A percentile compares a stretch with the other conserved stretches of the same genome.
Conservation (phyloP, 495 filamentous ascomycete genomes). For the Lindgomyces ingoldianus region DNA sequence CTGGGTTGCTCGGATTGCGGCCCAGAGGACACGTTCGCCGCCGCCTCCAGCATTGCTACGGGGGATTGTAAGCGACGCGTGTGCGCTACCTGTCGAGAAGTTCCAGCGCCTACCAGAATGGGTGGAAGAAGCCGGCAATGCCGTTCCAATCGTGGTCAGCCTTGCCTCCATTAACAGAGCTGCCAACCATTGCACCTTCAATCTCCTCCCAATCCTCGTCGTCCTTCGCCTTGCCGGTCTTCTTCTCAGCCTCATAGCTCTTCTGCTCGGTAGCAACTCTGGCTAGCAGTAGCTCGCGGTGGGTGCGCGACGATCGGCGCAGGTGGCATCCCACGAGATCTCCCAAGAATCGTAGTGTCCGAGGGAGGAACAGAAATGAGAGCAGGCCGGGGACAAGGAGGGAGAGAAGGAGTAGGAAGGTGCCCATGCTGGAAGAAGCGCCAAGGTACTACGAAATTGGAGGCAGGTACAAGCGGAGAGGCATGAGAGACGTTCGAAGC, state of each 20-base stretch:
- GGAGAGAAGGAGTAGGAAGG: slow-evolving; percentile 41
- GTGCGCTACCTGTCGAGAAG: not conserved
- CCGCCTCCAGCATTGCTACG: slow-evolving; percentile 90
- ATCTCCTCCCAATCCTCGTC: slow-evolving; percentile 77
- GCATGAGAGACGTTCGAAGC: not conserved
- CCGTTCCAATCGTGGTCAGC: slow-evolving; percentile 69
- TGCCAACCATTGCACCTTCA: slow-evolving; percentile 56
- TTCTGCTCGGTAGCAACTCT: slow-evolving; percentile 62
- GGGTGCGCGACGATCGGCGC: slow-evolving; percentile 64
- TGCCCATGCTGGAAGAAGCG: slow-evolving; percentile 19
- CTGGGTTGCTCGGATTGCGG: slow-evolving; percentile 89
- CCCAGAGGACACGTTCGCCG: slow-evolving; percentile 95
- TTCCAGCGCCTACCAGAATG: slow-evolving; percentile 71
- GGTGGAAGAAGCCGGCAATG: slow-evolving; percentile 93
- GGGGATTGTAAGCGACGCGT: slow-evolving; percentile 3
- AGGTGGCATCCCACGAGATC: slow-evolving; percentile 64
- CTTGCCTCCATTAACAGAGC: slow-evolving; percentile 56
- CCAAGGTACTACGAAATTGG: slow-evolving; percentile 4
- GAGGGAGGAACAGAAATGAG: slow-evolving; percentile 36
- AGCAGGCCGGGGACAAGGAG: slow-evolving; percentile 23
- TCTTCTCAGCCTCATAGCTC: slow-evolving; percentile 49
- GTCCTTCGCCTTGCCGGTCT: slow-evolving; percentile 39
- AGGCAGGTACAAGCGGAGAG: not conserved
- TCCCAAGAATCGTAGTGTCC: slow-evolving; percentile 45
- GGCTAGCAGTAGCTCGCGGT: slow-evolving; percentile 62